Evolutionary conservation across 2,329 filamentous ascomycete species (phyloP).

Genomic region (Diaporthe sp.): DNA sequence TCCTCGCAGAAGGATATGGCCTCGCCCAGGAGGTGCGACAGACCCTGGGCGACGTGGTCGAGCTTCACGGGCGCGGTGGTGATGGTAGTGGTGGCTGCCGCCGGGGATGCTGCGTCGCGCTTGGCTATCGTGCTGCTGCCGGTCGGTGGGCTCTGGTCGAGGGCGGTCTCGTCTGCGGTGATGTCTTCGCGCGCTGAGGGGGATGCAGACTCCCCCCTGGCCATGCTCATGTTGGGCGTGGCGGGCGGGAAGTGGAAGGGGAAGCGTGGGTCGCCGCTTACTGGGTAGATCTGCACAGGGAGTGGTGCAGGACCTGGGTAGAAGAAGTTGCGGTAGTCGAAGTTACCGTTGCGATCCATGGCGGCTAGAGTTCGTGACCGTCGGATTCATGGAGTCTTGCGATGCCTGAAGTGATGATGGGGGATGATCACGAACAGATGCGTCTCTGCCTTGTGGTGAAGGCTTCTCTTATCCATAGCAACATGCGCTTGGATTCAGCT

Average conservation of each 20-base stretch:
- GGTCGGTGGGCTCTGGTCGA: background rate
- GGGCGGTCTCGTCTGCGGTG: background rate
- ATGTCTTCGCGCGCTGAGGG: background rate
- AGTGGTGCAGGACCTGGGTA: slow-evolving; percentile 7
- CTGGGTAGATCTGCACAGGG: slow-evolving; percentile 20
- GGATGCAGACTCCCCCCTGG: background rate
- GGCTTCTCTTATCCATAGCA: background rate
- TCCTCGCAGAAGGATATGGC: slow-evolving; percentile 23
- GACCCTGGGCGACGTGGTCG: slow-evolving; percentile 9
- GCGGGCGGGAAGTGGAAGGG: slow-evolving; percentile 4
- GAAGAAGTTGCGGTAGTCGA: slow-evolving; percentile 24
- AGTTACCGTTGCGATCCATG: slow-evolving; percentile 24
- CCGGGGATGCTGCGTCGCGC: background rate
- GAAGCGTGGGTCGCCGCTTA: slow-evolving; percentile 20
- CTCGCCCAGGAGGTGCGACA: slow-evolving; percentile 24
- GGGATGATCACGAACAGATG: background rate
- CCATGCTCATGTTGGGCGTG: background rate
- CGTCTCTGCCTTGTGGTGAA: background rate
- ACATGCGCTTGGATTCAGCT: background rate
- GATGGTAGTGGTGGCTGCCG: background rate
- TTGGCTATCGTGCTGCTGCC: background rate
- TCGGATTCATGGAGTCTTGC: background rate
- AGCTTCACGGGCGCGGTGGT: slow-evolving; percentile 5
- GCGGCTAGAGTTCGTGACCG: no score
- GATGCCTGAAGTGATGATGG: background rate